Evolutionary conservation across 768 basidiomycete species (phyloP), one percentile per base, ranked within the genome.

Genomic region (Mycena latifolia): DNA sequence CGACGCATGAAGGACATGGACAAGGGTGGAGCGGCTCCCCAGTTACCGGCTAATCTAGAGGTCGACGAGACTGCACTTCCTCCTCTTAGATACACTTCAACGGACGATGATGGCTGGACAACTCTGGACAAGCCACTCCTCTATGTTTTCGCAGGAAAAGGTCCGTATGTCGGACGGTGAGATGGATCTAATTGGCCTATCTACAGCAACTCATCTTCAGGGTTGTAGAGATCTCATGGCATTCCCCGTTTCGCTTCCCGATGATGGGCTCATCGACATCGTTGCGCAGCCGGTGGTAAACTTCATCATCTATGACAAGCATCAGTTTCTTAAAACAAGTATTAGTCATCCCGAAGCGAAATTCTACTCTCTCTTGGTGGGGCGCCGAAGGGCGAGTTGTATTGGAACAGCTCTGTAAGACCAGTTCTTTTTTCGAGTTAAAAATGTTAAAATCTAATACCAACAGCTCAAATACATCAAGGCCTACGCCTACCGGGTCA

Each of bases 221-320:
- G 25, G 31, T 17, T 54, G 64, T 22, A 59, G 28, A 47, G 20
- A 24, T 61, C 24, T 63, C 50, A 63, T 61, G 90, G 88, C 93
- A 27, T 96, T 95, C 73, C 95, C 93, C 0, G 89, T 93, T 5
- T 92, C 92, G 24, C 75, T 90, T 54, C 91, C 93, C 0, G 87
- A 92, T 64, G 93, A 96, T 72, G 93, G 93, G 0, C 76, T 89
- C 31, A 88, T 95, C 56, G 94, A 95, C 70, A 76, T 95, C 46
- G 84, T 86, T 46, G 81, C 85, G 41, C 89, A 94, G 81, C 84
- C 87, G 59, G 69, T 82, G 62, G 94, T 92, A 72, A 39, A 87
- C 11, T 3, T 50, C 37, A 29, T 50, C 48, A 50, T 29, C 43
- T 33, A 50, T 11, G 17, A 28, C 20, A 41, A 41, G 25, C 3